Evolutionary conservation across 1,139 yeast genomes (phyloP), one percentile per base, ranked within the genome.

Genomic region (Suhomyces guaymorum): DNA sequence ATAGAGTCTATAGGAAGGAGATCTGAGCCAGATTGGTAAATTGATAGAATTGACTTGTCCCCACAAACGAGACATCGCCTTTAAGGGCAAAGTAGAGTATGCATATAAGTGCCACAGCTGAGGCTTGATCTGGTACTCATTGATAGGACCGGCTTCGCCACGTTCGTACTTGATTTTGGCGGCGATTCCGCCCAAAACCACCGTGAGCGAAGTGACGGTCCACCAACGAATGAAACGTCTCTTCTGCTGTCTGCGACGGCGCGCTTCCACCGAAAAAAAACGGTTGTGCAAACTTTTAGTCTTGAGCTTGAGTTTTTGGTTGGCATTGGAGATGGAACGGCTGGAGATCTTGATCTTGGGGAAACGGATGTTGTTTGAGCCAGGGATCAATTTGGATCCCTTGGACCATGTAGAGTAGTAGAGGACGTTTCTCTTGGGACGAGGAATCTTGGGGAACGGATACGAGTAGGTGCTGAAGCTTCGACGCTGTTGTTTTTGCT

Each of bases 51-150:
- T 92, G 42, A 92, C 77, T 49, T 78, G 79, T 18, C 99, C 99
- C 99, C 99, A 94, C 32, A 90, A 64, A 41, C 98, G 75, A 1
- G 97, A 89, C 32, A 89, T 73, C 4, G 96, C 87, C 54, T 92
- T 89, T 54, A 94, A 73, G 1, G 99, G 99, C 26, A 94, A 70
- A 2, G 97, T 84, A 4, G 90, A 81, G 59, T 92, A 90, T 15
- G 94, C 85, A 52, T 87, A 89, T 39, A 90, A 78, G 28, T 84
- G 81, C 96, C 96, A 88, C 15, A 94, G 83, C 48, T 83, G 80
- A 28, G 68, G 90, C 66, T 61, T 79, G 63, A 66, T 73, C 51
- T 57, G 72, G 63, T 66, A 64, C 31, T 65, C 68, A 43, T 70
- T 66, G 37, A 48, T 52, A 7, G 55, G 53, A 9, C 54, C 55